phyloP scores from a whole-genome alignment of 805 yeast species.

The Candida namnaoensis region DNA sequence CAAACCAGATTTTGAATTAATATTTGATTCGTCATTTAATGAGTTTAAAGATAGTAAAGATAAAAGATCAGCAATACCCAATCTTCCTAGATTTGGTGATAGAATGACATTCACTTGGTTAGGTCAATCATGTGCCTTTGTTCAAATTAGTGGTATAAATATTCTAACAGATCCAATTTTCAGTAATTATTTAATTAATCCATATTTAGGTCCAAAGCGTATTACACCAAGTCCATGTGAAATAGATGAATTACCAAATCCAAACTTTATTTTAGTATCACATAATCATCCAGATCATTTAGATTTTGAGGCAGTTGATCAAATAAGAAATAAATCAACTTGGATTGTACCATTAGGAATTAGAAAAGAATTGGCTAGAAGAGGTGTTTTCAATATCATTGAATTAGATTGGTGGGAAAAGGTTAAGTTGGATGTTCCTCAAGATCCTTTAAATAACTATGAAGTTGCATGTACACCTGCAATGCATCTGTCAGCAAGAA shows the following conservation, averaged over 20 bases:
- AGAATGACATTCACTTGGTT: constrained; percentile 78
- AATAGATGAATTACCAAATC: constrained; percentile 52
- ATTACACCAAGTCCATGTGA: constrained; percentile 70
- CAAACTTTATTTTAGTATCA: constrained; percentile 71
- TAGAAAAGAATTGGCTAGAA: constrained; percentile 43
- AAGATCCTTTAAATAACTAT: constrained; percentile 38
- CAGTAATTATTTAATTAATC: constrained; percentile 50
- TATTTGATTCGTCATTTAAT: constrained; percentile 10
- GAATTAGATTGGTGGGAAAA: constrained; percentile 95
- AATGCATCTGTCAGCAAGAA: constrained; percentile 95
- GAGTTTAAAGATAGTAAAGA: constrained; percentile 2
- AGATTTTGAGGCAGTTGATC: constrained; percentile 48
- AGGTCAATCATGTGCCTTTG: constrained; percentile 81
- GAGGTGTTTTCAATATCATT: constrained; percentile 51
- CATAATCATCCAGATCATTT: constrained; percentile 96
- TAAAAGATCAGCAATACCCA: constrained; percentile 1
- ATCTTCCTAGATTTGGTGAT: constrained; percentile 27
- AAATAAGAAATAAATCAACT: constrained; percentile 47
- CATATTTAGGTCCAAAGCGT: constrained; percentile 73
- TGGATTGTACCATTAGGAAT: constrained; percentile 92
- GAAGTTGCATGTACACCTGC: constrained; percentile 88
- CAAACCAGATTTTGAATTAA: constrained; percentile 33
- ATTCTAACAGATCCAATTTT: constrained; percentile 84
- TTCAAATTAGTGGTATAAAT: constrained; percentile 65
- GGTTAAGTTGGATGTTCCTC: constrained; percentile 26